A percentile compares a stretch with the other conserved stretches of the same genome.
Conservation (phyloP, 805 yeast species). For the Kodamaea hsintzibuensis region DNA sequence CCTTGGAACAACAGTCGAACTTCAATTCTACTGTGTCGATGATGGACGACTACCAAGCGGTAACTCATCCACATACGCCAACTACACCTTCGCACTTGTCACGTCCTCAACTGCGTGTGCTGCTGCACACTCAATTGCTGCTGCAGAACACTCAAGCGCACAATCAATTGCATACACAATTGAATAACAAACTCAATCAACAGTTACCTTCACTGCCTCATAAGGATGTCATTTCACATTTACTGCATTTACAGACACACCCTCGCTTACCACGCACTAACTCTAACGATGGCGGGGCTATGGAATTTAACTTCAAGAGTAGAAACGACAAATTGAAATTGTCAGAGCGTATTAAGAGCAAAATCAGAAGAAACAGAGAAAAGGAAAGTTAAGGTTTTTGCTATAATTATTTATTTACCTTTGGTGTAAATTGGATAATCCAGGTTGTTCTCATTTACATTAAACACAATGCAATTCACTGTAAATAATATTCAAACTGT, state of each 20-base stretch:
- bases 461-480: neutral
- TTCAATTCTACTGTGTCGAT: slow-evolving; percentile 32
- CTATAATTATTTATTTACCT: neutral
- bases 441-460: too few species aligned
- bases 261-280: slow-evolving; percentile 19
- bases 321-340: slow-evolving; percentile 17
- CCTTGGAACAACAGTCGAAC: slow-evolving; percentile 25
- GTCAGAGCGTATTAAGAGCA: slow-evolving; percentile 35
- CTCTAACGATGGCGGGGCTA: slow-evolving; percentile 19
- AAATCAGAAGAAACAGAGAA: slow-evolving; percentile 38
- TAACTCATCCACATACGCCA: slow-evolving; percentile 11
- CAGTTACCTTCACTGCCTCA: slow-evolving; percentile 3
- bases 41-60: slow-evolving; percentile 32
- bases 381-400: slow-evolving; percentile 4
- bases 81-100: slow-evolving; percentile 5
- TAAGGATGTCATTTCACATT: neutral
- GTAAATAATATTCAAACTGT: neutral
- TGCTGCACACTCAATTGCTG: slow-evolving; percentile 3
- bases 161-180: neutral
- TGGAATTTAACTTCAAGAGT: slow-evolving; percentile 33
- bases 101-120: slow-evolving; percentile 5
- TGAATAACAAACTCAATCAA: slow-evolving; percentile 6
- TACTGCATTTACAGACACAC: slow-evolving; percentile 3
- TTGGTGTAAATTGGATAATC: neutral
- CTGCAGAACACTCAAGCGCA: neutral